Conservation (phyloP, 2,329 filamentous ascomycete species). For the Teratosphaeriaceae sp. region DNA sequence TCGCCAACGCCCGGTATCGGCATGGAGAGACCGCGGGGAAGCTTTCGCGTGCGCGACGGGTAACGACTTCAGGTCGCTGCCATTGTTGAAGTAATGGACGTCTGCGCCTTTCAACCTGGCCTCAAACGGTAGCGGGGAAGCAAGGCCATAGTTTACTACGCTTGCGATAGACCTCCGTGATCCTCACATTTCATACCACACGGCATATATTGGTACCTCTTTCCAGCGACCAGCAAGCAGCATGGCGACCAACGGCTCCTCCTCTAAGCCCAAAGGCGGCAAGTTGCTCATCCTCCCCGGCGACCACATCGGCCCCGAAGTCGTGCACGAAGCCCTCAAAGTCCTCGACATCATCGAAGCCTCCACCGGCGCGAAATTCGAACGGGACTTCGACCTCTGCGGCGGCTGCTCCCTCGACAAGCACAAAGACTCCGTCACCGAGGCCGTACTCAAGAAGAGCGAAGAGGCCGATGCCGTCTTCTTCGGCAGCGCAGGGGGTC, state of each 20-base stretch:
- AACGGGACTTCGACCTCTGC: slow-evolving; percentile 28
- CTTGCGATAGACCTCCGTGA: neutral
- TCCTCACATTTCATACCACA: too few species aligned
- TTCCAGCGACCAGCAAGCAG: too few species aligned
- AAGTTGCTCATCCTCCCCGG: slow-evolving; percentile 41
- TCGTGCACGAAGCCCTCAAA: slow-evolving; percentile 42
- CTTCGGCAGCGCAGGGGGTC: slow-evolving; percentile 43
- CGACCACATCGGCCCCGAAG: slow-evolving; percentile 47
- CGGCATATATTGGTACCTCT: too few species aligned
- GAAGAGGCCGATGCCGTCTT: slow-evolving; percentile 39
- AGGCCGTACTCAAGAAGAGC: slow-evolving; percentile 38
- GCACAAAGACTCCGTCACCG: slow-evolving; percentile 39
- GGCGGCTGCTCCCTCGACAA: slow-evolving; percentile 39
- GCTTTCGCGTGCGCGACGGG: too few species aligned
- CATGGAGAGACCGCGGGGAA: too few species aligned
- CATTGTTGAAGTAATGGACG: too few species aligned
- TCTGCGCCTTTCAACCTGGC: too few species aligned
- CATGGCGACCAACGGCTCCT: slow-evolving; percentile 1
- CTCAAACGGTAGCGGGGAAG: too few species aligned
- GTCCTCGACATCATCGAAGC: slow-evolving; percentile 38
- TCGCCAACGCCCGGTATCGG: too few species aligned
- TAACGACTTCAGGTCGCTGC: too few species aligned
- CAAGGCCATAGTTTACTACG: too few species aligned
- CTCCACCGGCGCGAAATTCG: slow-evolving; percentile 21
- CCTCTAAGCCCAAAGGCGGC: slow-evolving; percentile 11